A percentile compares a stretch with the other conserved stretches of the same genome.
Conservation (phyloP, 2,329 filamentous ascomycete species). For the Neopestalotiopsis rosae region DNA sequence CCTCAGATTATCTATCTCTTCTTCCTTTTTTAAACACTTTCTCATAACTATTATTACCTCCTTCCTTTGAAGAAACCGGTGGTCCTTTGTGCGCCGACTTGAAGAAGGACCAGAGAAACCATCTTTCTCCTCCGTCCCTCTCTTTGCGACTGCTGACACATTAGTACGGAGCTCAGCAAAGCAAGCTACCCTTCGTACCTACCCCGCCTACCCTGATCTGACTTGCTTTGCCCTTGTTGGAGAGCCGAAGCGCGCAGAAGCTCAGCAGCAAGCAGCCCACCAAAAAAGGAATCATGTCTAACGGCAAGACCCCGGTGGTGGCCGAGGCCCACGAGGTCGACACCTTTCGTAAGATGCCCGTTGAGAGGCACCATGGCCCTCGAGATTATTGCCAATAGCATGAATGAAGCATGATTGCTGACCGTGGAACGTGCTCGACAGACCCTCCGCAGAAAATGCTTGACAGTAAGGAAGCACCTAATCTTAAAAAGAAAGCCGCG, state of each 20-base stretch:
- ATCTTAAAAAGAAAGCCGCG: no score
- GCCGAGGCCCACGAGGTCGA: constrained; percentile 78
- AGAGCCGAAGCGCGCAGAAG: constrained; percentile 5
- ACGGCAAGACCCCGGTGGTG: constrained; percentile 64
- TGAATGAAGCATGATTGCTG: constrained; percentile 29
- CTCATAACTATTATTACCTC: neutral
- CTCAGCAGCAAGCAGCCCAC: constrained; percentile 19
- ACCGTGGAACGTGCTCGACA: constrained; percentile 33
- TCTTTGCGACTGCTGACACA: neutral
- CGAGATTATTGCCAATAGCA: constrained; percentile 2
- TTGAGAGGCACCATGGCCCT: constrained; percentile 43
- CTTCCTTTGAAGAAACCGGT: neutral
- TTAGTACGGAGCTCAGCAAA: neutral
- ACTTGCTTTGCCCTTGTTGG: neutral
- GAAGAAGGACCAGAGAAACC: neutral
- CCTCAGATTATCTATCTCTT: constrained; percentile 6
- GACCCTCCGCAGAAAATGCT: constrained; percentile 72
- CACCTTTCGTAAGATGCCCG: constrained; percentile 68
- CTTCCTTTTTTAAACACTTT: neutral
- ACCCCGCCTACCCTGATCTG: constrained; percentile 25
- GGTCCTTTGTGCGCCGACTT: neutral
- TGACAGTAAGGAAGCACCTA: constrained; percentile 57
- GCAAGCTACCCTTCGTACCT: neutral
- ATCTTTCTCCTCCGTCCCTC: neutral
- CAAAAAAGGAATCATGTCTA: constrained; percentile 46